Evolutionary conservation across 495 filamentous ascomycete species (phyloP), one percentile per base, ranked within the genome.

Genomic region (Melanomma pulvis-pyrius): DNA sequence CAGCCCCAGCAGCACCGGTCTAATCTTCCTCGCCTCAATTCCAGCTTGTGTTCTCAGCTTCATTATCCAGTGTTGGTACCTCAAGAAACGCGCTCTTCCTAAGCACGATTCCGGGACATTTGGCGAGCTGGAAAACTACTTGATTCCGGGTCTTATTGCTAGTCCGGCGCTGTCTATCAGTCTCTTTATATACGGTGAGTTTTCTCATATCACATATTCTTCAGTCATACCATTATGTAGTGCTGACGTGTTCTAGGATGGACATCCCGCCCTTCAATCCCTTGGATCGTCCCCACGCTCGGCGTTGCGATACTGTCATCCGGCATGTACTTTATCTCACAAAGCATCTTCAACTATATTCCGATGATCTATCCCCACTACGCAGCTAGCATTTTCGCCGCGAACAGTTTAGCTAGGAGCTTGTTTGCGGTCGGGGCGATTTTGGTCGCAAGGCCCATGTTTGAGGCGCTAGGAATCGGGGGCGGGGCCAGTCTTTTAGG

Each of bases 291-390:
- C 13, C 77, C 79, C 0, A 80, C 83, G 0, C 80, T 88, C 17
- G 86, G 84, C 19, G 79, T 86, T 26, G 74, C 74, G 2, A 78
- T 86, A 65, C 84, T 84, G 73, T 79, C 75, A n/a, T 76, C 74
- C 0, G 78, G 74, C 24, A 75, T 82, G 1, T 83, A 83, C 67
- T 73, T 81, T 61, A 61, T 83, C 36, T 79, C 85, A 76, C 85
- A 88, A 71, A 83, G 82, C 76, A 78, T 88, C 55, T 88, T 89
- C 73, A 68, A 86, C 24, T 87, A 88, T 73, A 78, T 89, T 22
- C 83, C 85, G 0, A 67, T 87, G 4, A 80, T 77, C 1, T 88
- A 88, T 69, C 86, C 86, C 19, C 77, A 80, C 61, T 88, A 88
- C 67, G 83, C 85, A 15, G 85, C 85, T 1, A 79, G 74, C 50